phyloP scores from a whole-genome alignment of 179 eudicot genomes.

The Actinidia arguta region DNA sequence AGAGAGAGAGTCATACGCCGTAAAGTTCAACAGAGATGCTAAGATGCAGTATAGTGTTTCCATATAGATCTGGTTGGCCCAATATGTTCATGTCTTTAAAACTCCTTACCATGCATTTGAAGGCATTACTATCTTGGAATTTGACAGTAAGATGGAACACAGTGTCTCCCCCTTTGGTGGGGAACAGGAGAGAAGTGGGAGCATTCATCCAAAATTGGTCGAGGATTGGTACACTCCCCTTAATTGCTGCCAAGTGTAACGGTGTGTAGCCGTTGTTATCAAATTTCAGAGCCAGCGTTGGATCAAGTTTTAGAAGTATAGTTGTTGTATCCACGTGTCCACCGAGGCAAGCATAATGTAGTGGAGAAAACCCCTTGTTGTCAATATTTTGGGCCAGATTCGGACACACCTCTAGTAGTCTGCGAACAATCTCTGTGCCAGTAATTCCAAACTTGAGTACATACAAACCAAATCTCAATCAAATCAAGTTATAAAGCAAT shows the following conservation, averaged over 20 bases:
- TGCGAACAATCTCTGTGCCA: neutral
- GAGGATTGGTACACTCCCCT: neutral
- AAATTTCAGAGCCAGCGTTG: neutral
- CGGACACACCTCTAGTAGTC: neutral
- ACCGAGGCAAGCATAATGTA: conserved; percentile 8
- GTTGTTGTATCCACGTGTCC: conserved; percentile 4
- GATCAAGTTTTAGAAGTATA: neutral
- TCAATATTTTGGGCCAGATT: conserved; percentile 1
- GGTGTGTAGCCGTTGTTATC: conserved; percentile 10
- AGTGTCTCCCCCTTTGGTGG: conserved; percentile 2
- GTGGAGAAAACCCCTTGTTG: conserved; percentile 6
- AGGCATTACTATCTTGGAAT: neutral
- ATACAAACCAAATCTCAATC: too few species aligned
- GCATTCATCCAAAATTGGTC: neutral
- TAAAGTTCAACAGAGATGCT: neutral
- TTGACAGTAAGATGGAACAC: neutral
- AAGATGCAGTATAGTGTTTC: conserved; percentile 5
- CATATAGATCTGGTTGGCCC: neutral
- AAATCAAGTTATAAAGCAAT: neutral
- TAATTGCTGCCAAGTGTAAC: conserved; percentile 5
- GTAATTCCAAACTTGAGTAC: too few species aligned
- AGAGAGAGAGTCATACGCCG: neutral
- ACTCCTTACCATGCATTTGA: neutral
- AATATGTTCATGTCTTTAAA: neutral
- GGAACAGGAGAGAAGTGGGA: neutral